A percentile compares a stretch with the other conserved stretches of the same genome.
Conservation (phyloP, 2,329 filamentous ascomycete species). For the Alternaria novae-zelandiae region DNA sequence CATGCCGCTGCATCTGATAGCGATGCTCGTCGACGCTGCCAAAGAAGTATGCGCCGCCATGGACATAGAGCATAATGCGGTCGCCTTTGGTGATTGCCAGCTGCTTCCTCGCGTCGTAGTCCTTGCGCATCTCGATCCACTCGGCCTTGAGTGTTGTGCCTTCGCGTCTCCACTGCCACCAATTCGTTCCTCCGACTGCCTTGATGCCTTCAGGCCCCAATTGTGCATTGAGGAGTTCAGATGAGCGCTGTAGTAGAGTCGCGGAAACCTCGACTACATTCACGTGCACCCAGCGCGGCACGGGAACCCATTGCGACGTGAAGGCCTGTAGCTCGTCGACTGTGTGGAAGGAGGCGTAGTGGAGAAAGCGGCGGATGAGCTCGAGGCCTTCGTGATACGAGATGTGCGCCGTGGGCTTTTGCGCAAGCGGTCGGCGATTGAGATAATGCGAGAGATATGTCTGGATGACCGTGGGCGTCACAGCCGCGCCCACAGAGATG, state of each 20-base stretch:
- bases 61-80: constrained; percentile 90
- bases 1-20: constrained; percentile 97
- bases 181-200: constrained; percentile 82
- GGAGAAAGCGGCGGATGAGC: constrained; percentile 83
- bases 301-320: constrained; percentile 88
- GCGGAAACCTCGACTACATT: constrained; percentile 71
- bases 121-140: constrained; percentile 94
- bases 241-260: constrained; percentile 68
- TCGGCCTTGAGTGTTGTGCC: constrained; percentile 73
- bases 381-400: constrained; percentile 93
- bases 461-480: constrained; percentile 85
- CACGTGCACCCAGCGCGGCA: constrained; percentile 84
- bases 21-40: constrained; percentile 94
- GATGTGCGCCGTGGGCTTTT: constrained; percentile 87
- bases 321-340: constrained; percentile 94
- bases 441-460: constrained; percentile 91
- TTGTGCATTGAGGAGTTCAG: constrained; percentile 71
- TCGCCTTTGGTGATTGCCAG: constrained; percentile 62
- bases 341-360: constrained; percentile 84
- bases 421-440: constrained; percentile 73
- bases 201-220: constrained; percentile 78
- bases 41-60: constrained; percentile 95
- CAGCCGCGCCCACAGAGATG: constrained; percentile 78
- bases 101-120: constrained; percentile 75
- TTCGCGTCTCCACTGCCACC: constrained; percentile 74